phyloP scores from a whole-genome alignment of 2,329 filamentous ascomycete genomes.

The Hymenoscyphus albidus region DNA sequence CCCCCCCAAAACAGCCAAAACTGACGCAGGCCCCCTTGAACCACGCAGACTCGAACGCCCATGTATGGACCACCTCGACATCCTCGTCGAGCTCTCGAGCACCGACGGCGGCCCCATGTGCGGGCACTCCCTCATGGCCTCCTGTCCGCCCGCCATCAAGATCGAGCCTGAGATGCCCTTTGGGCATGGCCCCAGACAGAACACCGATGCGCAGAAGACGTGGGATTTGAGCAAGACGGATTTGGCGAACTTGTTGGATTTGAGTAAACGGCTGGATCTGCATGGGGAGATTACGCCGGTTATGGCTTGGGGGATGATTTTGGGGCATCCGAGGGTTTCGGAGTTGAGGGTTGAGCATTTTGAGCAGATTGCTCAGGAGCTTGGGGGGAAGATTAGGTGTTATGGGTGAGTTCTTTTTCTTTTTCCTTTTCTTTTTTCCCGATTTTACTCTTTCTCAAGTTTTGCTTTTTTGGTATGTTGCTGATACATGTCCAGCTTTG shows the following conservation, averaged over 20 bases:
- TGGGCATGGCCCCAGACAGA: constrained; percentile 37
- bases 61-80: constrained; percentile 88
- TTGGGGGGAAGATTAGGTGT: constrained; percentile 79
- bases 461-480: neutral
- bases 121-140: constrained; percentile 91
- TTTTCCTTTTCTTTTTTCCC: neutral
- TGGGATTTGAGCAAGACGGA: constrained; percentile 76
- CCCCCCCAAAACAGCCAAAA: constrained; percentile 54
- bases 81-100: constrained; percentile 60
- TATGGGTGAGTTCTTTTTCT: constrained; percentile 69
- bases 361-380: constrained; percentile 64
- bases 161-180: constrained; percentile 51
- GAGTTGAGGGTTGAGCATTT: constrained; percentile 68
- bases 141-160: constrained; percentile 62
- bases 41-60: constrained; percentile 73
- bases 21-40: constrained; percentile 38
- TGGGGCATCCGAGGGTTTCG: constrained; percentile 64
- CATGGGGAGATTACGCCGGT: constrained; percentile 92
- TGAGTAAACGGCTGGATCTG: constrained; percentile 77
- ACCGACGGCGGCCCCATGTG: constrained; percentile 65
- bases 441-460: too few relatives aligned
- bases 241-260: constrained; percentile 74
- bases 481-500: constrained; percentile 48
- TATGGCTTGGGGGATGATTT: constrained; percentile 86
- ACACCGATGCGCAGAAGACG: constrained; percentile 49